Conservation (phyloP, 2,329 filamentous ascomycete genomes). For the Hymenoscyphus infarciens region DNA sequence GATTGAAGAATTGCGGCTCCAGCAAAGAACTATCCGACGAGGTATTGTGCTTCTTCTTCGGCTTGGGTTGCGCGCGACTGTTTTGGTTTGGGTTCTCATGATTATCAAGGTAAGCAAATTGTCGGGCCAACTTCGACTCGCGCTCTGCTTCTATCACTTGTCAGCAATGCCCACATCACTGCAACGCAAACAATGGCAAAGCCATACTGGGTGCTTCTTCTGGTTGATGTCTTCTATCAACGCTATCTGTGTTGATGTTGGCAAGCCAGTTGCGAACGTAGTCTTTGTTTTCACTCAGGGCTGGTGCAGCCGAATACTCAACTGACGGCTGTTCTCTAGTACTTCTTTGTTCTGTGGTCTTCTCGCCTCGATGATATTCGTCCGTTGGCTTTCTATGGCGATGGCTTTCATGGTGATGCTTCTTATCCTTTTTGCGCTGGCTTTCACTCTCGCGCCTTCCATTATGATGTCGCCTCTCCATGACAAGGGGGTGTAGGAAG, state of each 20-base stretch:
- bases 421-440: neutral
- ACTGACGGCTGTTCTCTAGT: neutral
- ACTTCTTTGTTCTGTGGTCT: neutral
- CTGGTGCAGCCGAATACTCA: neutral
- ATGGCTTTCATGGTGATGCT: neutral
- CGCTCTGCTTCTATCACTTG: neutral
- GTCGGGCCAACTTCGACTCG: neutral
- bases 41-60: conserved; percentile 15
- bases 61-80: neutral
- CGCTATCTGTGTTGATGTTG: conserved; percentile 17
- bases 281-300: conserved; percentile 23
- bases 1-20: conserved; percentile 10
- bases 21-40: conserved; percentile 31
- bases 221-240: neutral
- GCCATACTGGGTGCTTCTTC: neutral
- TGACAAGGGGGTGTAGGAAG: neutral
- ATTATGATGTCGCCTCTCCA: neutral
- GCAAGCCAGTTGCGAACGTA: conserved; percentile 32
- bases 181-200: neutral
- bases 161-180: neutral
- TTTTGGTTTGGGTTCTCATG: neutral
- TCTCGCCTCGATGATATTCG: neutral
- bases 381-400: neutral
- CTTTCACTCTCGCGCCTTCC: neutral
- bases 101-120: neutral